Evolutionary conservation across 2,329 filamentous ascomycete species (phyloP).

Genomic region (Periconia sp.): DNA sequence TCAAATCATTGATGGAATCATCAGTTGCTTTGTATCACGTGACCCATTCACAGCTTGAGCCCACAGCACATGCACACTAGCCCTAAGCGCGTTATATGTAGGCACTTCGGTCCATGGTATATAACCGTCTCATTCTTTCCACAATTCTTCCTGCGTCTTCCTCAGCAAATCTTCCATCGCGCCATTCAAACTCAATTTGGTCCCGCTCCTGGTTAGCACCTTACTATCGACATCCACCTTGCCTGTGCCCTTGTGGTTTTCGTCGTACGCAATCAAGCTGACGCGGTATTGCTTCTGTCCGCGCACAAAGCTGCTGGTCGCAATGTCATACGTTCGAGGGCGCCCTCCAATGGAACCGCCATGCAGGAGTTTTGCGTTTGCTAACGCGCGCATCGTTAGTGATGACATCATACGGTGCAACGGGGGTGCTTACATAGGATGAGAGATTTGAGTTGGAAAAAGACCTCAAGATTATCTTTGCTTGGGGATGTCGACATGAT

Average conservation of each 20-base stretch:
- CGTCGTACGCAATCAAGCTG: slow-evolving; percentile 14
- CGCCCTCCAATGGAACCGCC: slow-evolving; percentile 10
- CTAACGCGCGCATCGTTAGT: neutral
- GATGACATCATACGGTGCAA: slow-evolving; percentile 2
- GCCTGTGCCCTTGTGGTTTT: slow-evolving; percentile 9
- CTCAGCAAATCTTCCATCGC: slow-evolving; percentile 17
- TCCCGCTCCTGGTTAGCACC: slow-evolving; percentile 11
- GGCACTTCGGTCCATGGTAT: too few species aligned
- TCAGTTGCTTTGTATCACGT: too few species aligned
- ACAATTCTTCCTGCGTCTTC: slow-evolving; percentile 14
- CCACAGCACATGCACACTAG: too few species aligned
- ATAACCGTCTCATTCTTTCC: slow-evolving; percentile 9
- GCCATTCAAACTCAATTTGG: slow-evolving; percentile 11
- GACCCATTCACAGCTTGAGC: too few species aligned
- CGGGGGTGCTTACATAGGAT: slow-evolving; percentile 7
- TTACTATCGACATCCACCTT: slow-evolving; percentile 15
- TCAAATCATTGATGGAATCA: too few species aligned
- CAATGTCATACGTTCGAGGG: slow-evolving; percentile 15
- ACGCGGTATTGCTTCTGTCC: slow-evolving; percentile 13
- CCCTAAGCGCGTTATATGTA: too few species aligned
- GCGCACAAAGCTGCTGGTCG: slow-evolving; percentile 4
- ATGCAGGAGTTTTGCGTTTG: slow-evolving; percentile 14
- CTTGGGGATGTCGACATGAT: neutral
- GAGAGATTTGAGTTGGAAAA: slow-evolving; percentile 8
- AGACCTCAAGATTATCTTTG: slow-evolving; percentile 12